Base-by-base conservation (phyloP, 495 filamentous ascomycete genomes). In the Zalerion maritima region DNA sequence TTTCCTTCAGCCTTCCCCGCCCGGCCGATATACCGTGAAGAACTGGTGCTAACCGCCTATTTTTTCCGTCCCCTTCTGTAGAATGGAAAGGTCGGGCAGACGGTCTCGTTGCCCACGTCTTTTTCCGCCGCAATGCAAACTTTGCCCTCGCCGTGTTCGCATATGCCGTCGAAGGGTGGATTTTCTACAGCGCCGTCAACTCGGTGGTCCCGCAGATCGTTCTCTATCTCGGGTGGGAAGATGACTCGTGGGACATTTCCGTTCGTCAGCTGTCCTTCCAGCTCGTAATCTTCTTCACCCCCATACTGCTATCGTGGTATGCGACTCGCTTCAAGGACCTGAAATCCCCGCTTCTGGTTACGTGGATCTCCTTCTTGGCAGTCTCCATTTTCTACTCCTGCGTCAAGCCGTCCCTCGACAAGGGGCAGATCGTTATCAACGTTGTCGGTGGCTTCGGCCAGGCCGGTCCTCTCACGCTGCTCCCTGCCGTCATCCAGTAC, bases 151-250 rank as follows among this genome's bases (percentile, higher is more conserved):
- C 67, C 0, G 45, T 57, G 17, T 69, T 68, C 37, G 63, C 63
- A 10, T 68, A 66, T 37, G 64, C 57, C 3, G 64, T 69, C 18
- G 65, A 72, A 49, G 63, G 62, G 37, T 72, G 66, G 62, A 62
- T 72, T 29, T 70, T 68, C 38, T 72, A 68, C 40, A 61, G 55
- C 28, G 64, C 65, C 14, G 62, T 72, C 20, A 72, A 69, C 39
- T 59, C 55, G 19, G 46, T 68, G 24, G 60, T 59, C 6, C 66
- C 67, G 2, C 62, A 67, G 31, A 57, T 69, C 26, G 49, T 58
- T 8, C 56, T 70, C 0, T 54, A 69, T 37, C 51, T 72, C 6
- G 67, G 64, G n/a, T 70, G 65, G 32, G 60, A 64, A 33, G 45
- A 32, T 9, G 43, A 52, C 28, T 32, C 61, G 3, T 60, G 54